Evolutionary conservation across 2,329 filamentous ascomycete species (phyloP), one percentile per base, ranked within the genome.

Genomic region (Ilyonectria sp.): DNA sequence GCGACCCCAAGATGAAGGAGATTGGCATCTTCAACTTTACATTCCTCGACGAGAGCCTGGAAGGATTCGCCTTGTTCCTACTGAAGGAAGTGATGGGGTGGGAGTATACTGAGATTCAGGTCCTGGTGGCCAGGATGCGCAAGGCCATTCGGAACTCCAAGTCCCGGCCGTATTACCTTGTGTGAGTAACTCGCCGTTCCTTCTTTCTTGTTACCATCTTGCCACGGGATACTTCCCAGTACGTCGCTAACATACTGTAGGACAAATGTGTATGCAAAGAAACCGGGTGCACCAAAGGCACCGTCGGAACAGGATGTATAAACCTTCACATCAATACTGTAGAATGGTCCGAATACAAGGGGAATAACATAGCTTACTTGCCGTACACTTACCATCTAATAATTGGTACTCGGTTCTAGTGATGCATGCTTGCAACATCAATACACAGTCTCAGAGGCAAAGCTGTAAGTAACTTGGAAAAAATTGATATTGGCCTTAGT

Each of bases 31-130:
- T 54, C 4, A 60, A 74, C 11, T 50, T 60, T 4, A 53, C 46
- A 6, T 74, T 71, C 8, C 68, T 74, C 13, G 60, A 67, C 5
- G 56, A 58, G 31, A 71, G 69, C 4, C 37, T 74, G 10, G 71
- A 63, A 21, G 71, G 47, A 0, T 74, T 69, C 49, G 71, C 68
- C 2, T 54, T 72, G 15, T 71, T 67, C 37, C 44, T 67, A 1
- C 35, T 74, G 4, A 62, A 63, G 2, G 44, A 72, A 59, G 64
- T 74, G 11, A 43, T 72, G 44, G 71, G 68, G 11, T 72, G 71
- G 68, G 62, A 67, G 11, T 47, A 37, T n/a, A 57, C 53, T 2
- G 58, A 74, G 46, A 61, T 69, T 6, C 58, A 62, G 3, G 33
- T 58, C 6, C 43, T 74, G 13, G 71, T 74, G 13, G 47, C 50